These are phyloP conservation scores for Stephanodiscus triporus DNA, from an alignment of 108 stramenopile species.

Conservation along the genomic window DNA sequence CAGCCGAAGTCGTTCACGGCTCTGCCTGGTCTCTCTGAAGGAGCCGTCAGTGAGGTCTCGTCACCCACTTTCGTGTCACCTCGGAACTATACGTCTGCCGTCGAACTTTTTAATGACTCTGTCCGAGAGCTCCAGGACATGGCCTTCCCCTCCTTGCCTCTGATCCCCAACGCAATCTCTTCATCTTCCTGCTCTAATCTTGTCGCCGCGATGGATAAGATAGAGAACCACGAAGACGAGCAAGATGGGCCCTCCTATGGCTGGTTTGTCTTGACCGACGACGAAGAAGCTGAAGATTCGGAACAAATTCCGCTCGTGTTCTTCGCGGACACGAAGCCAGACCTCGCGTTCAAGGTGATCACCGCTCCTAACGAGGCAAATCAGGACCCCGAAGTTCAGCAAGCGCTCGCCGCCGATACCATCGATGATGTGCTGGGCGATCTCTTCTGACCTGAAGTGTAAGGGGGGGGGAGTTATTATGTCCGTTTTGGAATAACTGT, in stretches of 20 bases:
- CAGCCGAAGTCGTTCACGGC: constrained; percentile 24
- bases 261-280: constrained; percentile 48
- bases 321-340: constrained; percentile 7
- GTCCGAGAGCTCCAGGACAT: constrained; percentile 38
- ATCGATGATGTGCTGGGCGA: constrained; percentile 50
- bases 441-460: constrained; percentile 17
- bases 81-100: constrained; percentile 26
- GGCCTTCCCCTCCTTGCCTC: constrained; percentile 45
- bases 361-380: constrained; percentile 6
- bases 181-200: constrained; percentile 28
- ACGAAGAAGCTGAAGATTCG: constrained; percentile 19
- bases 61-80: constrained; percentile 38
- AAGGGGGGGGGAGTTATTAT: neutral
- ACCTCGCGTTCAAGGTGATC: constrained; percentile 23
- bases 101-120: constrained; percentile 39
- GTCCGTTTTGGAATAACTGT: neutral
- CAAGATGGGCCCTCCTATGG: constrained; percentile 27
- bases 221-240: constrained; percentile 8
- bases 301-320: neutral
- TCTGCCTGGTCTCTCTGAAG: constrained; percentile 18
- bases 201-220: neutral
- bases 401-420: constrained; percentile 47
- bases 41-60: constrained; percentile 7
- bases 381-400: constrained; percentile 39
- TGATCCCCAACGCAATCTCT: constrained; percentile 25